Conservation (phyloP, 257 asterid genomes). For the Nemophila menziesii region DNA sequence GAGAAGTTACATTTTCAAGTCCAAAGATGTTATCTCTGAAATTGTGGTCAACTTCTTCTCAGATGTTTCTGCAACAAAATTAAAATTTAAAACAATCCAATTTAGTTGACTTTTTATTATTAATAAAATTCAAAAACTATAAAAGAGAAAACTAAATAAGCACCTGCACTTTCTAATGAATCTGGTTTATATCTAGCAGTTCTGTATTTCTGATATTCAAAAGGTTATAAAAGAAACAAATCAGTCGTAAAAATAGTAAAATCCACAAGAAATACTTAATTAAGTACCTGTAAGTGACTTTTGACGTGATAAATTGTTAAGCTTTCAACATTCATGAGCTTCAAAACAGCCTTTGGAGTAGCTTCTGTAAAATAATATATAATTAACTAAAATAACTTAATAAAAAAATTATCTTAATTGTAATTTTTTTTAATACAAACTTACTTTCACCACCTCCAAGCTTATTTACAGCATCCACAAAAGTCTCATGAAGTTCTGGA, state of each 20-base stretch:
- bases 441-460: constrained; percentile 87
- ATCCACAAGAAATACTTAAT: not conserved
- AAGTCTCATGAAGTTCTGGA: constrained; percentile 78
- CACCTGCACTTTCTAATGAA: constrained; percentile 51
- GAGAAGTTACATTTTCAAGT: constrained; percentile 43
- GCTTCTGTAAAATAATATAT: constrained; percentile 30
- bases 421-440: too few relatives aligned
- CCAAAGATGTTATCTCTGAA: constrained; percentile 43
- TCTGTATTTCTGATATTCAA: constrained; percentile 59
- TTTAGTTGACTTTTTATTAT: not conserved
- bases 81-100: constrained; percentile 4
- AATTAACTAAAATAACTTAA: too few relatives aligned
- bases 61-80: constrained; percentile 32
- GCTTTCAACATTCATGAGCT: constrained; percentile 71
- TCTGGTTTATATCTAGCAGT: constrained; percentile 74
- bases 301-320: constrained; percentile 75
- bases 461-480: constrained; percentile 62
- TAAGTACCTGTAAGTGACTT: constrained; percentile 74
- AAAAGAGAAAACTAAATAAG: constrained; percentile 3
- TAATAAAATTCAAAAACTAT: constrained; percentile 14
- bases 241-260: not conserved
- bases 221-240: constrained; percentile 2
- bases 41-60: constrained; percentile 35
- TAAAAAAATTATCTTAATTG: too few relatives aligned
- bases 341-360: constrained; percentile 80